These are phyloP conservation scores for Venturia carpophila DNA, from an alignment of 2,329 filamentous ascomycete species.

Conservation along the genomic window DNA sequence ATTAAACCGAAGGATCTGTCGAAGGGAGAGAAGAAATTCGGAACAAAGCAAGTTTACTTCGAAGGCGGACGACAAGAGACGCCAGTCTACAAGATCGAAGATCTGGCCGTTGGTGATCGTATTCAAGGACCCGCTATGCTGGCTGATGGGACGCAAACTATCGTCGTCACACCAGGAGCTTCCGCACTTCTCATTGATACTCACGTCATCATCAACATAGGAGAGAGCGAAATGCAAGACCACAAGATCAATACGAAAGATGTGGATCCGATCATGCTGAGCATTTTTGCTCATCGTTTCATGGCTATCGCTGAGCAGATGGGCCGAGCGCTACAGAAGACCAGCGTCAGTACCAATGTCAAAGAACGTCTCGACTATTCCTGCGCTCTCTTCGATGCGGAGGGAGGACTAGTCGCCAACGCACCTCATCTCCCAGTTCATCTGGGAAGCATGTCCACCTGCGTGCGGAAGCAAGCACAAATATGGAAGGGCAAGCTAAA, in stretches of 20 bases:
- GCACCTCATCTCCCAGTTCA: slow-evolving; percentile 76
- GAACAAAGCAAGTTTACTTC: slow-evolving; percentile 69
- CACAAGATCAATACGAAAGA: slow-evolving; percentile 45
- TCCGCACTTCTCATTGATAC: slow-evolving; percentile 73
- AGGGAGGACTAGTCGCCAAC: slow-evolving; percentile 69
- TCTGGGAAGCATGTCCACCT: slow-evolving; percentile 78
- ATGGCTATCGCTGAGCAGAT: slow-evolving; percentile 84
- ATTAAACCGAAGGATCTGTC: slow-evolving; percentile 53
- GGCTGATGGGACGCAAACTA: slow-evolving; percentile 82
- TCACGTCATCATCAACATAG: slow-evolving; percentile 81
- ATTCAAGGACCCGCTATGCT: slow-evolving; percentile 77
- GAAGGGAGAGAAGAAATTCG: slow-evolving; percentile 55
- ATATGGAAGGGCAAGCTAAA: slow-evolving; percentile 75
- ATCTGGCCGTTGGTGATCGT: slow-evolving; percentile 63
- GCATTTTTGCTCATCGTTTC: slow-evolving; percentile 73
- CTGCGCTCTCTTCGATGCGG: slow-evolving; percentile 70
- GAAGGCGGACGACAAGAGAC: slow-evolving; percentile 71
- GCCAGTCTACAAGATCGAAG: slow-evolving; percentile 72
- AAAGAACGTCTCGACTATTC: slow-evolving; percentile 79
- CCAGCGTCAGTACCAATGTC: slow-evolving; percentile 70
- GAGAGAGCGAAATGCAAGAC: slow-evolving; percentile 46
- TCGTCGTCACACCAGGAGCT: slow-evolving; percentile 75
- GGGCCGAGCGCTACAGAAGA: slow-evolving; percentile 71
- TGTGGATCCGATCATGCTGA: slow-evolving; percentile 68
- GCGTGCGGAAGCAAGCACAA: slow-evolving; percentile 67